Conservation (phyloP, 2,329 filamentous ascomycete genomes). For the Tolypocladium ovalisporum region DNA sequence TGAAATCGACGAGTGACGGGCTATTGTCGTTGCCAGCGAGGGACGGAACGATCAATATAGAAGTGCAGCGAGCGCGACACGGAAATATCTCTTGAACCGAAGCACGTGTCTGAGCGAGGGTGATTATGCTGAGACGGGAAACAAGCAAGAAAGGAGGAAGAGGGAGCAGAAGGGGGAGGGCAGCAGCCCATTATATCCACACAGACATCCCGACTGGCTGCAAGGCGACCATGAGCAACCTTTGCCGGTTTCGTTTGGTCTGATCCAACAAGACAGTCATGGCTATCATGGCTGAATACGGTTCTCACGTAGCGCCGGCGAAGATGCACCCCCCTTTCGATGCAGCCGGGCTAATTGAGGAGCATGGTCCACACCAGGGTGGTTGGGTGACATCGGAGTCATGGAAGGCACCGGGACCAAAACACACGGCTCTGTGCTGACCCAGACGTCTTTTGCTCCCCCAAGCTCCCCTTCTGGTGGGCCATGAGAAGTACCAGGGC, state of each 20-base stretch:
- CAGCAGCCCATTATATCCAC: conserved; percentile 6
- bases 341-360: neutral
- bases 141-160: neutral
- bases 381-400: conserved; percentile 1
- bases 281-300: neutral
- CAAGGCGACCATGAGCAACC: neutral
- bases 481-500: neutral
- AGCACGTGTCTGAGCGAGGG: conserved; percentile 5
- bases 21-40: conserved; percentile 14
- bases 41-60: conserved; percentile 17
- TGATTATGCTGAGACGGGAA: neutral
- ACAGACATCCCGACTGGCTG: neutral
- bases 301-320: conserved; percentile 1
- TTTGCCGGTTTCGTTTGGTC: neutral
- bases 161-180: conserved; percentile 1
- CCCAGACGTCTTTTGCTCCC: neutral
- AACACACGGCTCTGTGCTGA: neutral
- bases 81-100: neutral
- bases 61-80: conserved; percentile 1
- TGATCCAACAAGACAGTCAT: neutral
- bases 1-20: neutral
- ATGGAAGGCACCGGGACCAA: neutral
- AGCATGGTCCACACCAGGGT: conserved; percentile 3
- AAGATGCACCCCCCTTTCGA: neutral
- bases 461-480: neutral